Evolutionary conservation across 2,329 filamentous ascomycete genomes (phyloP).

Genomic region (Penicillium sp.): DNA sequence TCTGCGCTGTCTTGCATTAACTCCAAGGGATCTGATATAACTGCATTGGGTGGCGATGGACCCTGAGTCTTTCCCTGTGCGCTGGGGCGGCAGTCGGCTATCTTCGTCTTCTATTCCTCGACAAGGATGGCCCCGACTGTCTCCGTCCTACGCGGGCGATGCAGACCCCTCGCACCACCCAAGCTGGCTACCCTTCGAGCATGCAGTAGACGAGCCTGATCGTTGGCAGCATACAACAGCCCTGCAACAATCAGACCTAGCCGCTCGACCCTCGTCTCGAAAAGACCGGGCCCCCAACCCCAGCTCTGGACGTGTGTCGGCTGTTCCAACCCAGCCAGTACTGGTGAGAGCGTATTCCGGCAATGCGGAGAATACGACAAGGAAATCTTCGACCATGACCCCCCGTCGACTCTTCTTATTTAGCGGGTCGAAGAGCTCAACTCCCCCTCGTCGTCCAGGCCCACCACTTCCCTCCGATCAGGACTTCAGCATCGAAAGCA

Average conservation of each 20-base stretch:
- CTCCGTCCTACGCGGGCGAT: slow-evolving; percentile 24
- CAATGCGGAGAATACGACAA: slow-evolving; percentile 32
- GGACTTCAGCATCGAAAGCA: slow-evolving; percentile 56
- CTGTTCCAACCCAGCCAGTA: slow-evolving; percentile 42
- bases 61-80: slow-evolving; percentile 28
- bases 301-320: slow-evolving; percentile 26
- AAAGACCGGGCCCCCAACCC: slow-evolving; percentile 25
- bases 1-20: slow-evolving; percentile 21
- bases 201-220: slow-evolving; percentile 31
- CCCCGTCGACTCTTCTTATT: slow-evolving; percentile 33
- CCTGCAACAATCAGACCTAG: slow-evolving; percentile 35
- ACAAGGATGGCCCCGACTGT: slow-evolving; percentile 33
- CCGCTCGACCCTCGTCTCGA: slow-evolving; percentile 26
- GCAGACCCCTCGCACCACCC: slow-evolving; percentile 24
- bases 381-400: slow-evolving; percentile 31
- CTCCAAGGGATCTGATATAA: slow-evolving; percentile 2
- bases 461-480: slow-evolving; percentile 47
- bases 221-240: slow-evolving; percentile 32
- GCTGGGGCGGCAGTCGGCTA: slow-evolving; percentile 28
- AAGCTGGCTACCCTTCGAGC: slow-evolving; percentile 26
- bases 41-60: slow-evolving; percentile 31
- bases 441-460: slow-evolving; percentile 21
- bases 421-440: slow-evolving; percentile 19
- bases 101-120: slow-evolving; percentile 31
- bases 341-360: slow-evolving; percentile 45